phyloP scores from a whole-genome alignment of 441 rosid species.

The Gossypium aridum region DNA sequence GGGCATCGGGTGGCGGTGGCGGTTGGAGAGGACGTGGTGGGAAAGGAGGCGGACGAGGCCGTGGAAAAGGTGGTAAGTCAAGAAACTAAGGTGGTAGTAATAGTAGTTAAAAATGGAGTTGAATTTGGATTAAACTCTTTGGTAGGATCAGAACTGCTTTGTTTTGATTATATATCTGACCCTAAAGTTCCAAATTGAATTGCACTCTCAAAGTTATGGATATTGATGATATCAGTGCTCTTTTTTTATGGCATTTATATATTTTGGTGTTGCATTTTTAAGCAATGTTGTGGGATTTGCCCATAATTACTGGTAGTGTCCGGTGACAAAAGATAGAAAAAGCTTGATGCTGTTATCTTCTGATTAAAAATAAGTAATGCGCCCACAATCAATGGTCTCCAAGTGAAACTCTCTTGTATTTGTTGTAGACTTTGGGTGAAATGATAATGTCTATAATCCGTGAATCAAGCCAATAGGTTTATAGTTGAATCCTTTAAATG shows the following conservation, averaged over 20 bases:
- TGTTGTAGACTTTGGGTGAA: no score
- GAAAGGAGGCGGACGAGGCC: constrained; percentile 35
- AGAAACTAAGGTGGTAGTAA: constrained; percentile 23
- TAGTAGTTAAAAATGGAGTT: neutral
- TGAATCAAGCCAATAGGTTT: no score
- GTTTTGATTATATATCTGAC: neutral
- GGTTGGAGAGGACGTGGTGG: constrained; percentile 37
- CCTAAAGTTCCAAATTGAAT: neutral
- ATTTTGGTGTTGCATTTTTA: neutral
- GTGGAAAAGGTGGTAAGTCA: constrained; percentile 37
- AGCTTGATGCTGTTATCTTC: no score
- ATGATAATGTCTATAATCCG: no score
- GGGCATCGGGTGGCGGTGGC: constrained; percentile 36
- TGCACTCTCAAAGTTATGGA: neutral
- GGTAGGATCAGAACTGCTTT: neutral
- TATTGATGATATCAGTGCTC: neutral
- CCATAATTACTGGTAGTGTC: no score
- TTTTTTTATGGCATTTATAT: no score
- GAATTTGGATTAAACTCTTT: neutral
- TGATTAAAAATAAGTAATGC: no score
- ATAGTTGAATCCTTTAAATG: no score
- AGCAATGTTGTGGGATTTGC: neutral
- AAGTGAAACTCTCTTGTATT: no score
- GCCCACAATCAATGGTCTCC: no score
- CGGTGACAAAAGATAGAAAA: no score